Base-by-base conservation (phyloP, 2,329 filamentous ascomycete genomes). In the Colletotrichum scovillei region DNA sequence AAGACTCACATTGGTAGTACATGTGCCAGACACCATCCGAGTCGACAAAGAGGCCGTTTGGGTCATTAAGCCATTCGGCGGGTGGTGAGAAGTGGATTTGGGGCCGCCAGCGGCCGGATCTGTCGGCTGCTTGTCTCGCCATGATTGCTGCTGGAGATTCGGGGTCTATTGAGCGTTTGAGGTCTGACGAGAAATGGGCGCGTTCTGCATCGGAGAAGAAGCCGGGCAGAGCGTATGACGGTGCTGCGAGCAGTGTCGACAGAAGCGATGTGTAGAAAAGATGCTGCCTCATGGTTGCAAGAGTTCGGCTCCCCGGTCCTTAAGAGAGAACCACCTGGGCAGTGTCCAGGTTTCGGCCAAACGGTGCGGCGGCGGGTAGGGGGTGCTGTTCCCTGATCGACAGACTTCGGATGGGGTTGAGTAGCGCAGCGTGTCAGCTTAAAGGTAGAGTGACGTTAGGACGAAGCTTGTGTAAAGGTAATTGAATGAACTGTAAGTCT, bases 31-130 rank as follows among this genome's bases (percentile, higher is more conserved):
- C 83, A 5, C 89, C 90, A 67, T 89, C 83, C 2, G 81, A 83
- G 73, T 92, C 89, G 6, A 86, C 77, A 73, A 92, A 91, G 83
- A 92, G 86, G 76, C 91, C 91, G 80, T 92, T 92, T 1, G 91
- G 90, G 75, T 92, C 91, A 73, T 91, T 92, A 84, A 89, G 87
- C 74, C 87, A 89, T 76, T 85, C 79, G 22, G 82, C 75, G 1
- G 88, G 88, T 2, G 88, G 88, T 12, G 87, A 87, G 78, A 86
- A 91, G 79, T 91, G 89, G 32, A 90, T 80, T 76, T 90, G 88
- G 3, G 89, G 89, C 14, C 88, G 82, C 46, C 79, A 79, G 24
- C 71, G 75, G 69, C 78, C 80, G 62, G 68, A 72, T 52, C 72
- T 63, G 53, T 72, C 63, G 53, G 57, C 42, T 55, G 68, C 58